Base-by-base conservation (phyloP, 768 basidiomycete species). In the Leccinum disarticulatum region DNA sequence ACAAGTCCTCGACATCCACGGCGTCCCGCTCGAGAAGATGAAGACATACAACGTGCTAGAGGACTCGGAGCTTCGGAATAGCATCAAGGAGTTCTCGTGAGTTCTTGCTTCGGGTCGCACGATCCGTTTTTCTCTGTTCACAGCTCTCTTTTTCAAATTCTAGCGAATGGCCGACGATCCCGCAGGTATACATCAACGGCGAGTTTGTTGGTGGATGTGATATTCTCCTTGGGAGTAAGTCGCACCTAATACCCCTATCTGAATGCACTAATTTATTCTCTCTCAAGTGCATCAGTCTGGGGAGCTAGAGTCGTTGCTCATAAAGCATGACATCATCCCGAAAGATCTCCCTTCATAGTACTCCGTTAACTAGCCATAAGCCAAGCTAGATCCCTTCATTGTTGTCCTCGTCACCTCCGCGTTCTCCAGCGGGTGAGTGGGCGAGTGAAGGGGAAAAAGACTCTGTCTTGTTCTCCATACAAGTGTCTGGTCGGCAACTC, bases 151-250 rank as follows among this genome's bases (percentile, higher is more conserved):
- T 19, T 48, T 25, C 25, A 41, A 41, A 41, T 48, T 36, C 15
- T 66, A 98, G 95, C 25, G 92, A 97, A 63, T 99, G 96, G 96
- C 96, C 96, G 14, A 99, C 96, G 19, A 87, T 99, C 64, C 96
- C 96, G 11, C 96, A 99, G 72, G 73, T 99, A 13, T 99, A 96
- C 69, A 81, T 98, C 36, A 87, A 91, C 56, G 96, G 95, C 5
- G 95, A 97, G 72, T 99, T 99, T 68, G 81, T 99, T 46, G 96
- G 96, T 33, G 97, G 96, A 55, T 97, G 95, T 73, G 96, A 99
- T 77, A 98, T 99, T 66, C 76, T 98, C 22, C 74, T 98, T 28
- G 83, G 86, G 64, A 97, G 93, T 95, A 68, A 77, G 93, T 86
- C 25, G 19, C 43, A 47, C 33, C 7, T 14, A 30, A 8, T 25